Evolutionary conservation across 495 filamentous ascomycete genomes (phyloP), one percentile per base, ranked within the genome.

Genomic region (Penicillium maclennaniae): DNA sequence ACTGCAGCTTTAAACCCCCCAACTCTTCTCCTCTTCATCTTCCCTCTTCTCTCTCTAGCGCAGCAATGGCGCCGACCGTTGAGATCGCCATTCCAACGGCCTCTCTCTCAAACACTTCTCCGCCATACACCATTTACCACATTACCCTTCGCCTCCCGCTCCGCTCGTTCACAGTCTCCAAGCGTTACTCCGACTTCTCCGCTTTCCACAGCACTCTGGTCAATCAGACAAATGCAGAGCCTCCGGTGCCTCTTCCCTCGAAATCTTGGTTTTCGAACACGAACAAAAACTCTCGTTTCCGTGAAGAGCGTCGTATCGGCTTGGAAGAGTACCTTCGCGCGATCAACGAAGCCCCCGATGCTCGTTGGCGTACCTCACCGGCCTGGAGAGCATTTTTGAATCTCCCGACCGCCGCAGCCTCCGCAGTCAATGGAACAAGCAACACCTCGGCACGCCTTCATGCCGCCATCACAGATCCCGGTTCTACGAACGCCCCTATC

Each of bases 151-250:
- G 88, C 53, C 84, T 92, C 4, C 91, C 93, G 8, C 83, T 98
- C 47, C 87, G 90, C 53, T 90, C 89, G 47, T 89, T 90, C 66
- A 87, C 86, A 63, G 78, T 96, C 54, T 83, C 86, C 55, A 97
- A 97, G 72, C 91, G 93, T 61, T 98, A 97, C 81, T 92, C 86
- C 49, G 95, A 97, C 68, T 97, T 98, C 72, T 73, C 77, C 43
- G 67, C 81, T 53, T 85, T 98, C 51, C 84, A 98, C 76, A 60
- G 67, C n/a, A 59, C 80, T 21, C 83, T 98, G 8, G 76, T 75
- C 59, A 70, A 79, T 51, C 76, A 85, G 59, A 83, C 85, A 44
- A 83, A 83, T 67, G 36, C 71, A 14, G 59, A 79, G 10, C 87
- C 86, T 0, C 86, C 92, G 23, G 69, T 71, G 9, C 72, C 89